A percentile compares a stretch with the other conserved stretches of the same genome.
These are phyloP conservation scores for Madurella fahalii DNA, from an alignment of 2,329 filamentous ascomycete species.

Conservation along the genomic window DNA sequence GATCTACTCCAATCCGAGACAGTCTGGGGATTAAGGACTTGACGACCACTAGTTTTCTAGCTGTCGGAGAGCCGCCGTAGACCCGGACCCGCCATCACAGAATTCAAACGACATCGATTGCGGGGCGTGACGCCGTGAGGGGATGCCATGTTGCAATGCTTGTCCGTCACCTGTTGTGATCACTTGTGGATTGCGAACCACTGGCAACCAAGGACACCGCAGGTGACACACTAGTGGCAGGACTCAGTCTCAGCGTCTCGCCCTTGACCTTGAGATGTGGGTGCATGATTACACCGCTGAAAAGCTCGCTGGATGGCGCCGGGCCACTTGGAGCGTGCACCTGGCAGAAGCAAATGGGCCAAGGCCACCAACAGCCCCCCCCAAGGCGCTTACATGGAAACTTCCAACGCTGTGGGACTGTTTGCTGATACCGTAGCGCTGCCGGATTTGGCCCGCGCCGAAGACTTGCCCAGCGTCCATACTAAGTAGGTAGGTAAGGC, in stretches of 20 bases:
- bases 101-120: neutral
- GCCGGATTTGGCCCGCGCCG: neutral
- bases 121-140: neutral
- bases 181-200: neutral
- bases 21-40: no score
- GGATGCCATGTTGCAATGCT: neutral
- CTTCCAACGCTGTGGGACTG: neutral
- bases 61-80: neutral
- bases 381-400: neutral
- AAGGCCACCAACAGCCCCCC: neutral
- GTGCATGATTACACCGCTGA: neutral
- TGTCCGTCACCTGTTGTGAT: neutral
- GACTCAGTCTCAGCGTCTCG: constrained; percentile 1
- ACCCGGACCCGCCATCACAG: neutral
- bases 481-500: neutral
- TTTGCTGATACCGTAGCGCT: neutral
- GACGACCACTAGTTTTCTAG: no score
- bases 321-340: neutral
- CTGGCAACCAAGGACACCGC: neutral
- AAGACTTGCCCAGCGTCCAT: no score
- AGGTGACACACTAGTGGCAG: constrained; percentile 10
- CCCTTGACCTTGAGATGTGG: neutral
- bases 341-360: neutral
- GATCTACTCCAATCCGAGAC: no score
- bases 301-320: no score